A percentile compares a stretch with the other conserved stretches of the same genome.
Evolutionary conservation across 2,329 filamentous ascomycete genomes (phyloP).

Genomic region (Chrysoporthe austroafricana): DNA sequence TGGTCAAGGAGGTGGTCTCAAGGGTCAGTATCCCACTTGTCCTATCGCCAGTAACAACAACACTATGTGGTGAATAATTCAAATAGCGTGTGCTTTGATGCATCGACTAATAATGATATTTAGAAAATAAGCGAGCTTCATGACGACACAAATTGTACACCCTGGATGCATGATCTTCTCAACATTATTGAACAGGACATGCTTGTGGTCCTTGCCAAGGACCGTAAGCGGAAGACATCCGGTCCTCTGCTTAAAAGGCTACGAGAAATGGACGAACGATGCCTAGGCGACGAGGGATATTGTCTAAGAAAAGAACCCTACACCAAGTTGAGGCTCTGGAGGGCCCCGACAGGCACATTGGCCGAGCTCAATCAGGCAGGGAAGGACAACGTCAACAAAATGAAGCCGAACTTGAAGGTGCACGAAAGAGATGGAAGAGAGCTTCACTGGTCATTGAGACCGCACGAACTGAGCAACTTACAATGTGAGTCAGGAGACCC

Average conservation of each 20-base stretch:
- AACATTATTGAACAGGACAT: slow-evolving; percentile 9
- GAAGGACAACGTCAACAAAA: neutral
- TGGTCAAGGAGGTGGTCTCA: slow-evolving; percentile 14
- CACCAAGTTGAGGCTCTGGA: neutral
- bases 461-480: neutral
- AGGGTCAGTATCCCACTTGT: neutral
- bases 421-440: neutral
- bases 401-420: neutral
- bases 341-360: neutral
- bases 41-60: neutral
- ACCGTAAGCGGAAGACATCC: neutral
- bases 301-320: neutral
- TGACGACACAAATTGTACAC: neutral
- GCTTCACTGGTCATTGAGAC: neutral
- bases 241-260: neutral
- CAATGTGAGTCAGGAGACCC: neutral
- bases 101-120: neutral
- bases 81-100: neutral
- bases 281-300: neutral
- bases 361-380: slow-evolving; percentile 12
- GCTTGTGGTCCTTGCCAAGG: slow-evolving; percentile 4
- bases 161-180: slow-evolving; percentile 7
- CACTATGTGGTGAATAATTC: neutral
- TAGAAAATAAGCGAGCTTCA: slow-evolving; percentile 20
- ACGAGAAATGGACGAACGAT: neutral